phyloP scores from a whole-genome alignment of 1,284 basidiomycete genomes.

The Puccinia horiana region DNA sequence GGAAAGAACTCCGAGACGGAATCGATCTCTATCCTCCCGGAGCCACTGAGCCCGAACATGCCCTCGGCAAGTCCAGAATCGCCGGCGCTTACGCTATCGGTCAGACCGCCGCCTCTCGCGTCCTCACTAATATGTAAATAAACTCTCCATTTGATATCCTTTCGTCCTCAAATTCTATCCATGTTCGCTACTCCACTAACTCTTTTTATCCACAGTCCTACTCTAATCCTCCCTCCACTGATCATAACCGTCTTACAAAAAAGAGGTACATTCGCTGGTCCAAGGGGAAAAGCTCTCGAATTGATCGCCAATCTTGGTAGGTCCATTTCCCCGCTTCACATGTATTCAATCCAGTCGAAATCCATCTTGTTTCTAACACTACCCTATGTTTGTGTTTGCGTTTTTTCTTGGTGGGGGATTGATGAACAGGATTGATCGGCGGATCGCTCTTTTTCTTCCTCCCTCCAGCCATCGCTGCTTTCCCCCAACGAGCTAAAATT shows the following conservation, averaged over 20 bases:
- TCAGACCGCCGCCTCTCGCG: conserved; percentile 62
- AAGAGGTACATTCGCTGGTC: conserved; percentile 53
- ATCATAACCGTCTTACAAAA: conserved; percentile 61
- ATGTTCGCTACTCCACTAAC: background rate
- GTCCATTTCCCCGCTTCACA: background rate
- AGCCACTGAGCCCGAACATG: conserved; percentile 55
- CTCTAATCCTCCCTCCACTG: conserved; percentile 63
- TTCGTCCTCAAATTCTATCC: background rate
- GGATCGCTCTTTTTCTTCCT: conserved; percentile 63
- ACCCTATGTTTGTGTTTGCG: background rate
- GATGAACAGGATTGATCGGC: conserved; percentile 61
- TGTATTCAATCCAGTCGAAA: background rate
- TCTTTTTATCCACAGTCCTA: conserved; percentile 58
- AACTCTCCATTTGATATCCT: conserved; percentile 51
- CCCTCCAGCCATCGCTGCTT: conserved; percentile 64
- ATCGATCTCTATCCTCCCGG: conserved; percentile 60
- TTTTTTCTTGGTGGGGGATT: background rate
- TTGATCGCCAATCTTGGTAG: conserved; percentile 30
- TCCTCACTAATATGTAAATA: conserved; percentile 64
- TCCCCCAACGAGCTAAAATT: conserved; percentile 62
- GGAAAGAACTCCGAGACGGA: conserved; percentile 65
- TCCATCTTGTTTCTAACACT: background rate
- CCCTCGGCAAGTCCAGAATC: conserved; percentile 61
- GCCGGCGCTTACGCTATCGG: conserved; percentile 63
- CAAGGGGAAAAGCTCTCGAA: conserved; percentile 38